Conservation (phyloP, 352 stramenopile genomes). For the Pythium brachiatum region DNA sequence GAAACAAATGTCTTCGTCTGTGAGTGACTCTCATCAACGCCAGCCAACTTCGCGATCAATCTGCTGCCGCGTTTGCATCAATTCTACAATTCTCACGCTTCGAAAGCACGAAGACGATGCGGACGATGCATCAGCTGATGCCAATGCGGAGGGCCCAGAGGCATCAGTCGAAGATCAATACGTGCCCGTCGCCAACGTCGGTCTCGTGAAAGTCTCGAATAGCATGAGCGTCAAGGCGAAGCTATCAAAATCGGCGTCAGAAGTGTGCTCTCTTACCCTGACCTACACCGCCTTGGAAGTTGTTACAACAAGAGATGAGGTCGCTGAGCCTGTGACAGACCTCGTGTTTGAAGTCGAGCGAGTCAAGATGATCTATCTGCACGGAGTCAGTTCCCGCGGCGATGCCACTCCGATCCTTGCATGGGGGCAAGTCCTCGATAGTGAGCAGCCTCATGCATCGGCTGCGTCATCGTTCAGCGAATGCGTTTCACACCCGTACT, state of each 20-base stretch:
- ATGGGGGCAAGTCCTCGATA: conserved; percentile 24
- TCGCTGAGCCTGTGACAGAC: conserved; percentile 26
- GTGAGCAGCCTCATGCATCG: conserved; percentile 28
- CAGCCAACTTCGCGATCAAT: conserved; percentile 8
- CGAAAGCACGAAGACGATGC: conserved; percentile 46
- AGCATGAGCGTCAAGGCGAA: conserved; percentile 34
- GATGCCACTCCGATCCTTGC: conserved; percentile 10
- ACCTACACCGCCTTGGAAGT: conserved; percentile 54
- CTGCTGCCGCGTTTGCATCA: conserved; percentile 60
- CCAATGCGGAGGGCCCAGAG: conserved; percentile 16
- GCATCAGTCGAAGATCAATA: conserved; percentile 43
- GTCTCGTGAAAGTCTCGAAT: conserved; percentile 66
- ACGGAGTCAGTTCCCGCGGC: not conserved
- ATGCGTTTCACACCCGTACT: conserved; percentile 75
- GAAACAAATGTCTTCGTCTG: not conserved
- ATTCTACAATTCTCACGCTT: conserved; percentile 55
- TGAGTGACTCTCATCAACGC: not conserved
- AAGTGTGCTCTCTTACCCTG: conserved; percentile 51
- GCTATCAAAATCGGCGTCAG: conserved; percentile 52
- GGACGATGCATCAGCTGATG: conserved; percentile 6
- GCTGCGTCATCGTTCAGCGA: conserved; percentile 32
- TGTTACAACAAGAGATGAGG: conserved; percentile 6
- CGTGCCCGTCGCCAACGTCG: conserved; percentile 80
- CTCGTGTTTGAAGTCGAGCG: conserved; percentile 75
- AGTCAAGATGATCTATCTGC: conserved; percentile 44